Evolutionary conservation across 2,329 filamentous ascomycete genomes (phyloP).

Genomic region (Colletotrichum tabaci): DNA sequence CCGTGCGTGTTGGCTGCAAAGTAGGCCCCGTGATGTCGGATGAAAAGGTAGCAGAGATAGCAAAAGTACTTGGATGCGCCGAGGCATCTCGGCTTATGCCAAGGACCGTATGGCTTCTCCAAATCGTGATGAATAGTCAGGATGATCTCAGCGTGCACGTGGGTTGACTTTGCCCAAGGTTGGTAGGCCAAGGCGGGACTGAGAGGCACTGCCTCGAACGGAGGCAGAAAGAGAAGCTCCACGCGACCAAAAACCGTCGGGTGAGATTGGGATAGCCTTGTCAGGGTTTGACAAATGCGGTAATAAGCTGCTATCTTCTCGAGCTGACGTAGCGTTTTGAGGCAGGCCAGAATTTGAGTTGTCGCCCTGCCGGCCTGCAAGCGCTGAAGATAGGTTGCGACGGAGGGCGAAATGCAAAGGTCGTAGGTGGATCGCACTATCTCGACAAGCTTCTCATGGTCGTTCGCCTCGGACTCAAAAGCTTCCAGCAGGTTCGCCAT

Average conservation of each 20-base stretch:
- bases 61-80: slow-evolving; percentile 43
- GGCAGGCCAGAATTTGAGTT: slow-evolving; percentile 41
- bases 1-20: slow-evolving; percentile 42
- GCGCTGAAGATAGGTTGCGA: slow-evolving; percentile 34
- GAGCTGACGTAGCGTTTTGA: slow-evolving; percentile 41
- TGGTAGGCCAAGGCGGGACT: slow-evolving; percentile 35
- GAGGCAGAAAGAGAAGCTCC: slow-evolving; percentile 36
- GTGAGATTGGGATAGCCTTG: slow-evolving; percentile 19
- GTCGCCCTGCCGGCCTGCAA: slow-evolving; percentile 35
- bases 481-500: slow-evolving; percentile 29
- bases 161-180: slow-evolving; percentile 41
- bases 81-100: slow-evolving; percentile 37
- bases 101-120: slow-evolving; percentile 2
- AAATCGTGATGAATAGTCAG: slow-evolving; percentile 40
- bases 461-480: slow-evolving; percentile 30
- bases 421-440: slow-evolving; percentile 37
- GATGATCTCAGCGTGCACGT: slow-evolving; percentile 43
- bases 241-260: slow-evolving; percentile 28
- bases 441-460: slow-evolving; percentile 24
- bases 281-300: slow-evolving; percentile 36
- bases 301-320: slow-evolving; percentile 43
- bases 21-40: slow-evolving; percentile 41
- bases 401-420: slow-evolving; percentile 21
- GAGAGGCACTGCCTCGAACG: slow-evolving; percentile 38
- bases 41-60: slow-evolving; percentile 43